phyloP scores from a whole-genome alignment of 2,329 filamentous ascomycete species.

The Xylaria sp. region DNA sequence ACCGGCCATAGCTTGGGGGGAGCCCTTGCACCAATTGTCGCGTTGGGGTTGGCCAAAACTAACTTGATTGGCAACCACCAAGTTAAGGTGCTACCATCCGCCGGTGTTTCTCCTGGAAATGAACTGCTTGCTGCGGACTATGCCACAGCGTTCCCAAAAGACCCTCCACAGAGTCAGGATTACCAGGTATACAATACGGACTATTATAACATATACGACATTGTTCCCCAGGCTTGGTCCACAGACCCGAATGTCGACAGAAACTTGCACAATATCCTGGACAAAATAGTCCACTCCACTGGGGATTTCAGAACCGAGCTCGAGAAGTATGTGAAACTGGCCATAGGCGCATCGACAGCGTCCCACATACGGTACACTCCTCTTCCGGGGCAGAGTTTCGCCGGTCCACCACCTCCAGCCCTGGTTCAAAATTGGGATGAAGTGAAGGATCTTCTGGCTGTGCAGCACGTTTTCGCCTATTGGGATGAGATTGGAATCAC shows the following conservation, averaged over 20 bases:
- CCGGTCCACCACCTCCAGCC: neutral
- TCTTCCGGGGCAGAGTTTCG: conserved; percentile 3
- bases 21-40: conserved; percentile 3
- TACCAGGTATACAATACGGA: conserved; percentile 22
- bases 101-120: conserved; percentile 18
- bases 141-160: conserved; percentile 7
- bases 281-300: neutral
- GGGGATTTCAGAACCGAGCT: neutral
- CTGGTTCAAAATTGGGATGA: neutral
- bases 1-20: conserved; percentile 21
- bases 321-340: neutral
- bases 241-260: neutral
- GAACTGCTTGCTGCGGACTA: neutral
- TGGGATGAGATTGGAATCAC: neutral
- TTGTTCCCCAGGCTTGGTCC: conserved; percentile 25
- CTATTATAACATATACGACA: conserved; percentile 16
- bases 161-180: neutral
- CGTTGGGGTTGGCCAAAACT: conserved; percentile 7
- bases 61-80: neutral
- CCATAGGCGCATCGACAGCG: neutral
- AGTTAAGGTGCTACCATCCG: conserved; percentile 11
- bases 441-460: neutral
- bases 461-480: neutral
- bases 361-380: conserved; percentile 3
- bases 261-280: conserved; percentile 16